A percentile compares a stretch with the other conserved stretches of the same genome.
phyloP scores from a whole-genome alignment of 192 early-diverging fungal genomes.

The Podila clonocystis region DNA sequence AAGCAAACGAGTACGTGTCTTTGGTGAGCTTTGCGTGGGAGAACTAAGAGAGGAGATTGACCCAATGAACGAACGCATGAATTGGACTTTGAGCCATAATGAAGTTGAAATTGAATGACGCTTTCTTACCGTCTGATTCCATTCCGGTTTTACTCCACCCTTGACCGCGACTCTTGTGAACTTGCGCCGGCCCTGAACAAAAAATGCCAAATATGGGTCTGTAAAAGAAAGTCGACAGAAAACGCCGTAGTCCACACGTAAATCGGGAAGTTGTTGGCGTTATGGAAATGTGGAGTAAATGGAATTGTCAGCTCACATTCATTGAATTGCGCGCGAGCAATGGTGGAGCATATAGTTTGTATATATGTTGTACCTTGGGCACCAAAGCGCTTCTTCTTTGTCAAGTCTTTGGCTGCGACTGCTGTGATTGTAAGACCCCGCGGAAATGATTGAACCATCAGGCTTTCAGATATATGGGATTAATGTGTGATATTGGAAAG shows the following conservation, averaged over 20 bases:
- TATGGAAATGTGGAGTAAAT: too few relatives aligned
- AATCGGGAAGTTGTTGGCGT: not conserved
- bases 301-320: too few relatives aligned
- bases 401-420: constrained; percentile 29
- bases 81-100: too few relatives aligned
- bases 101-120: not conserved
- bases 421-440: constrained; percentile 31
- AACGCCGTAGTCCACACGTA: not conserved
- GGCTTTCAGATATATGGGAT: not conserved
- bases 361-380: constrained; percentile 25
- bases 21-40: not conserved
- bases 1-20: not conserved
- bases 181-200: constrained; percentile 31
- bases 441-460: constrained; percentile 38
- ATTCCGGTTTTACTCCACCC: constrained; percentile 34
- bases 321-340: too few relatives aligned
- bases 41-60: not conserved
- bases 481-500: not conserved
- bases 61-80: too few relatives aligned
- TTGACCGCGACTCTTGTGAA: constrained; percentile 44
- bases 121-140: constrained; percentile 42
- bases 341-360: too few relatives aligned
- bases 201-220: constrained; percentile 47
- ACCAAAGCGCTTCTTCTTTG: constrained; percentile 44
- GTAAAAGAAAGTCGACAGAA: not conserved